Base-by-base conservation (phyloP, 495 filamentous ascomycete species). In the Aspergillus mulundensis region DNA sequence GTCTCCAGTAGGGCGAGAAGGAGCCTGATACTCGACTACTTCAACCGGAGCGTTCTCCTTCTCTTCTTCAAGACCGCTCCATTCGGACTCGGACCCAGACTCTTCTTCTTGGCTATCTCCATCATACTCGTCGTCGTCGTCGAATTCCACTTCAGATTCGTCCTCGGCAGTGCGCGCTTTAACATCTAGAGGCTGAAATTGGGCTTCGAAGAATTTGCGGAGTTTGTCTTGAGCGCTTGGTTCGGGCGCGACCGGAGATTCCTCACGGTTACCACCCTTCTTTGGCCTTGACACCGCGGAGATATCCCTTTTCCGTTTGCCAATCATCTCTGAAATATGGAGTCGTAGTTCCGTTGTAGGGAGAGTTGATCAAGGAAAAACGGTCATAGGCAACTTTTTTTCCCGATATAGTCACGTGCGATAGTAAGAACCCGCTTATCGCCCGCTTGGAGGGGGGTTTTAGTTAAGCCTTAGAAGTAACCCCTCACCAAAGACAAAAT, bases 121-220 rank as follows among this genome's bases (percentile, higher is more conserved):
- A 25, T 69, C 65, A 20, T 14, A 16, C 2, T 50, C 50, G 23
- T 66, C 50, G 23, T 66, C 61, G 5, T 57, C 56, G 18, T 59
- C 56, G 16, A 15, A 38, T 7, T 48, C 43, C n/a, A 21, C 10
- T 3, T 74, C 65, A 39, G 49, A 53, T 16, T 61, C 47, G 15
- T 53, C 21, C 6, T 59, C 42, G 3, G 53, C 30, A 16, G 54
- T 15, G 5, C 60, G 50, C 23, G 45, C 58, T 21, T 50, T 18
- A 34, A 59, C 57, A 61, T 77, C 76, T 19, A 97, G 63, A 11
- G 92, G 89, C 59, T 84, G 81, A 70, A 96, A 97, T 62, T 86
- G 84, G 8, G 87, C 82, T 71, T 97, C 94, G 68, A 98, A 97
- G 66, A 89, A 85, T 58, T 84, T 85, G 54, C 84, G 84, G 59